phyloP scores from a whole-genome alignment of 1,284 basidiomycete species.

The Sporisorium exsertum region DNA sequence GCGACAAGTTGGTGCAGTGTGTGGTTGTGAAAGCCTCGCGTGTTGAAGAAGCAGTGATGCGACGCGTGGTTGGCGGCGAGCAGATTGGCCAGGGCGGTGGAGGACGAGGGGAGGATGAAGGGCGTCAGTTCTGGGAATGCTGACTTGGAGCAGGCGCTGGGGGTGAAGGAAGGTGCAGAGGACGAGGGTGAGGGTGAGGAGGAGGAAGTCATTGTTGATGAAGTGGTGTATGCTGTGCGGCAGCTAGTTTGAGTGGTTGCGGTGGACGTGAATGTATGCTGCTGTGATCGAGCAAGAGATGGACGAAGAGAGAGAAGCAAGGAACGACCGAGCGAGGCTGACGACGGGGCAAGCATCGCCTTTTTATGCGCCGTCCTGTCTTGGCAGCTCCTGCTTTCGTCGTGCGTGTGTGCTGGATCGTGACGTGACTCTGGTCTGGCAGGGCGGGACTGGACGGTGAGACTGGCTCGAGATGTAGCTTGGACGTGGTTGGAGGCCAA shows the following conservation, averaged over 20 bases:
- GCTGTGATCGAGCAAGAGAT: neutral
- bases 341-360: neutral
- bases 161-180: neutral
- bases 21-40: constrained; percentile 53
- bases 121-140: constrained; percentile 14
- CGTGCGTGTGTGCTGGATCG: too few relatives aligned
- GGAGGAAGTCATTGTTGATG: constrained; percentile 3
- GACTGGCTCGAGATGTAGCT: too few relatives aligned
- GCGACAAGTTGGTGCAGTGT: constrained; percentile 48
- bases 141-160: neutral
- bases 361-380: neutral
- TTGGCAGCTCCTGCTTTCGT: too few relatives aligned
- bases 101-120: neutral
- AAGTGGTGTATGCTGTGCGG: neutral
- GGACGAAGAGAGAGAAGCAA: neutral
- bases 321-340: neutral
- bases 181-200: neutral
- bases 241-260: too few relatives aligned
- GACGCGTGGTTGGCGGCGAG: constrained; percentile 29
- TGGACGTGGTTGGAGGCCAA: neutral
- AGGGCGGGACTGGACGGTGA: too few relatives aligned
- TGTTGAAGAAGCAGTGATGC: constrained; percentile 57
- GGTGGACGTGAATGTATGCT: neutral
- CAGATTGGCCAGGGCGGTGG: constrained; percentile 2
- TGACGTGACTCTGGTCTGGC: too few relatives aligned